These are phyloP conservation scores for Candida ficus DNA, from an alignment of 805 yeast species.

Conservation along the genomic window DNA sequence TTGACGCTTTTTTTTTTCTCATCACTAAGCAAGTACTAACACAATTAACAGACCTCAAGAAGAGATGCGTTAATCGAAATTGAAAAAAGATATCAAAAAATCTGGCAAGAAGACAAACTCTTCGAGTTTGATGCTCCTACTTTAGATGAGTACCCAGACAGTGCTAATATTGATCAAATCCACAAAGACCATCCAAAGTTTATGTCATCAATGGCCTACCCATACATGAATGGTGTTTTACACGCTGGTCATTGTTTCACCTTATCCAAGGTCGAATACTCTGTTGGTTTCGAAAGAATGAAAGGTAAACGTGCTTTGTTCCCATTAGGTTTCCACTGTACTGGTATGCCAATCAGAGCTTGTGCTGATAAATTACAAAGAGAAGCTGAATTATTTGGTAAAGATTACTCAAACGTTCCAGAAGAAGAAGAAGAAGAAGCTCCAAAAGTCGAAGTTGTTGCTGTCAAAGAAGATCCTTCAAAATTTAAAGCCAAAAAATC, in stretches of 20 bases:
- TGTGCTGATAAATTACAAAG: slow-evolving; percentile 93
- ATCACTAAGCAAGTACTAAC: background rate
- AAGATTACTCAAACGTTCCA: slow-evolving; percentile 66
- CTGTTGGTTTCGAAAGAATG: slow-evolving; percentile 93
- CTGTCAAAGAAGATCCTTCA: slow-evolving; percentile 65
- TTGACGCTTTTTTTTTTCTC: background rate
- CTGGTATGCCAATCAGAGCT: slow-evolving; percentile 97
- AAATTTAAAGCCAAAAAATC: slow-evolving; percentile 91
- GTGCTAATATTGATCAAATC: slow-evolving; percentile 59
- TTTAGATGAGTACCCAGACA: slow-evolving; percentile 53
- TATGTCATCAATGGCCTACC: slow-evolving; percentile 94
- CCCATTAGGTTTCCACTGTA: slow-evolving; percentile 98
- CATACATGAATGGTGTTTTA: slow-evolving; percentile 97
- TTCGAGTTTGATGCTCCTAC: slow-evolving; percentile 90
- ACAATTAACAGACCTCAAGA: slow-evolving; percentile 61
- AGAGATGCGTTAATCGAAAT: slow-evolving; percentile 89
- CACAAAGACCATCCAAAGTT: slow-evolving; percentile 79
- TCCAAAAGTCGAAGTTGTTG: slow-evolving; percentile 29
- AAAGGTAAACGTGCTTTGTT: slow-evolving; percentile 86
- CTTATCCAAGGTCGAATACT: slow-evolving; percentile 86
- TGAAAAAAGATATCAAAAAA: slow-evolving; percentile 81
- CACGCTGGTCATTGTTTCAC: slow-evolving; percentile 98
- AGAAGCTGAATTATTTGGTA: slow-evolving; percentile 88
- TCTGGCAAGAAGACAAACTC: slow-evolving; percentile 82
- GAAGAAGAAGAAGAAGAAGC: slow-evolving; percentile 56